Conservation (phyloP, 371 early-diverging fungal species). For the Apophysomyces elegans region DNA sequence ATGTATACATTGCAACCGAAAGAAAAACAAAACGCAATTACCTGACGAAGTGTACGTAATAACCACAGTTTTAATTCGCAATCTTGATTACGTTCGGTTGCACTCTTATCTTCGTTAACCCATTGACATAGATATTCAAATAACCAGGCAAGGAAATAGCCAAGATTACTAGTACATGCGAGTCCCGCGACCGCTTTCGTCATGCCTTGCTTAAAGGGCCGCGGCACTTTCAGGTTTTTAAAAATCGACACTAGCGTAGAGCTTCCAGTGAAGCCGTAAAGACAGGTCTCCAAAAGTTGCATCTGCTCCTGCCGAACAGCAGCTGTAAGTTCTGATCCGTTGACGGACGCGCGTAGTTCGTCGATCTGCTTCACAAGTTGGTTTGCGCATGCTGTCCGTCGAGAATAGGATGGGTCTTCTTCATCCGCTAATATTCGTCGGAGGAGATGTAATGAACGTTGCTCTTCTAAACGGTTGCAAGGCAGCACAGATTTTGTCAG, state of each 20-base stretch:
- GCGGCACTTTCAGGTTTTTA: slow-evolving; percentile 33
- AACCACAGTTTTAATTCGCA: slow-evolving; percentile 24
- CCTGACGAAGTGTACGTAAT: slow-evolving; percentile 22
- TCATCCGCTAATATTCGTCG: slow-evolving; percentile 34
- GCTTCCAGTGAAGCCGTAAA: slow-evolving; percentile 16
- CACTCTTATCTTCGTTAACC: slow-evolving; percentile 6
- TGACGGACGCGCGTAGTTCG: slow-evolving; percentile 20
- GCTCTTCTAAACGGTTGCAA: slow-evolving; percentile 16
- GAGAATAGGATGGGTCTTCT: slow-evolving; percentile 30
- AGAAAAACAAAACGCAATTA: slow-evolving; percentile 23
- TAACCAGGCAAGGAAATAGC: slow-evolving; percentile 31
- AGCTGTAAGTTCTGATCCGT: slow-evolving; percentile 23
- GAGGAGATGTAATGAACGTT: slow-evolving; percentile 33
- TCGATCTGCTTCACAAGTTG: slow-evolving; percentile 34
- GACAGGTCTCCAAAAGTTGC: slow-evolving; percentile 39
- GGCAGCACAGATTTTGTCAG: not conserved
- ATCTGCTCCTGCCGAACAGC: slow-evolving; percentile 38
- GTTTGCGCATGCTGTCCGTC: slow-evolving; percentile 28
- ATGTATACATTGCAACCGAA: not conserved
- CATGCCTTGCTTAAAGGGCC: slow-evolving; percentile 17
- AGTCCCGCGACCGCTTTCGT: slow-evolving; percentile 17
- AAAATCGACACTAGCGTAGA: slow-evolving; percentile 32
- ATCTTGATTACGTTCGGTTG: slow-evolving; percentile 4
- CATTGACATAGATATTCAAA: slow-evolving; percentile 22
- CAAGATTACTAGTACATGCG: slow-evolving; percentile 38